Evolutionary conservation across 2,329 filamentous ascomycete species (phyloP), one percentile per base, ranked within the genome.

Genomic region (Fusarium fracticaudum): DNA sequence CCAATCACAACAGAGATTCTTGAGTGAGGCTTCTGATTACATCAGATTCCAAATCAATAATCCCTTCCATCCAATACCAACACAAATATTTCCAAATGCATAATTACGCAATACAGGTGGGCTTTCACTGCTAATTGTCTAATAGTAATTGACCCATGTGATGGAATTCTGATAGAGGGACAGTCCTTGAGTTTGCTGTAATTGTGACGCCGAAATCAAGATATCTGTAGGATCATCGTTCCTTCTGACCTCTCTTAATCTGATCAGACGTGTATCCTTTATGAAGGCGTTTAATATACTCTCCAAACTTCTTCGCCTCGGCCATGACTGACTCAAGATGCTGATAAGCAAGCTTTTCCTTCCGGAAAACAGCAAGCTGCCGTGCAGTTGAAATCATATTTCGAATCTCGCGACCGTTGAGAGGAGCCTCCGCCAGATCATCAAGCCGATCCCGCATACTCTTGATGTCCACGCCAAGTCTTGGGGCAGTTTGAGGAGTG

Each of bases 391-490:
- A 63, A 3, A 65, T 33, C 5, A 50, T 40, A 0, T 65, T 65
- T 0, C 58, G 58, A 15, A 63, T 65, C 29, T 63, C 35, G 0
- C 63, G 47, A 2, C 61, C 61, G 8, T 64, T 64, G 3, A 64
- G 37, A 1, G 54, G 11, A 31, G 37, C 26, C 5, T 15, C 14
- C 0, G 45, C 26, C 0, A 61, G 20, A 0, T 61, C 37, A 1
- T 61, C 45, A 2, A 61, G 29, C 2, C 38, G 29, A 17, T 26
- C 37, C 4, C 45, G 47, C 5, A 61, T 35, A 2, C 37, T 51
- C n/a, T 4, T 6, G 5, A 54, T 26, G 3, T 61, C 37, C 1
- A 61, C 45, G 1, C 45, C 45, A 8, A n/a, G 4, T 9, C 26
- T 47, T 3, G n/a, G 31, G 14, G n/a, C 14, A 13, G 8, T 26